Conservation (phyloP, 139 green algal genomes). For the Coccomyxa sp. region DNA sequence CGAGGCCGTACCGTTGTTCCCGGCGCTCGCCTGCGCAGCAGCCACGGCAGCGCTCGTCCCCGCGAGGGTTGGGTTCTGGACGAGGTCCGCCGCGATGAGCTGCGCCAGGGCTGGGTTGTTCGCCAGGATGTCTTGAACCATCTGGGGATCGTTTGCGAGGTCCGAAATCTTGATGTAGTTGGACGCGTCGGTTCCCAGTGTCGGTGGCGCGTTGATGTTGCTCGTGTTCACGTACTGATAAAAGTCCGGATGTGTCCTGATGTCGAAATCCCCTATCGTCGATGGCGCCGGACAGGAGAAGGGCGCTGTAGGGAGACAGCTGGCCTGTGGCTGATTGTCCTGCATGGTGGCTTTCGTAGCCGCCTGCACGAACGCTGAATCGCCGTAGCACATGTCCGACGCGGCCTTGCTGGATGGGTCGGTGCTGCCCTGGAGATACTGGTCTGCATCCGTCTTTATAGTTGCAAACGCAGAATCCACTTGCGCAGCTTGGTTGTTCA, state of each 20-base stretch:
- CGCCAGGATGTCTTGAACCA: neutral
- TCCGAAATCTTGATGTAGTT: neutral
- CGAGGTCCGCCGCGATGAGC: neutral
- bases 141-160: neutral
- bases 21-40: neutral
- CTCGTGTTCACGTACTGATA: constrained; percentile 1
- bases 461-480: neutral
- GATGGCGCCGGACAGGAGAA: neutral
- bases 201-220: neutral
- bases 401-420: neutral
- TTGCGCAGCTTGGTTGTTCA: neutral
- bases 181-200: neutral
- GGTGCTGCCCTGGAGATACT: neutral
- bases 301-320: neutral
- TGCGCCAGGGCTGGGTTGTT: neutral
- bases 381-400: neutral
- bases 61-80: neutral
- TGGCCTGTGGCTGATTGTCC: neutral
- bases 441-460: neutral
- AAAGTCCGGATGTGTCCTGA: neutral
- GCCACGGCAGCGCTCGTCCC: neutral
- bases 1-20: neutral
- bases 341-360: neutral
- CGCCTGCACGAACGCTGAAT: neutral
- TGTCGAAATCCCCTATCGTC: neutral